These are phyloP conservation scores for Aotearoamyces nothofagi DNA, from an alignment of 2,329 filamentous ascomycete genomes.

Conservation along the genomic window DNA sequence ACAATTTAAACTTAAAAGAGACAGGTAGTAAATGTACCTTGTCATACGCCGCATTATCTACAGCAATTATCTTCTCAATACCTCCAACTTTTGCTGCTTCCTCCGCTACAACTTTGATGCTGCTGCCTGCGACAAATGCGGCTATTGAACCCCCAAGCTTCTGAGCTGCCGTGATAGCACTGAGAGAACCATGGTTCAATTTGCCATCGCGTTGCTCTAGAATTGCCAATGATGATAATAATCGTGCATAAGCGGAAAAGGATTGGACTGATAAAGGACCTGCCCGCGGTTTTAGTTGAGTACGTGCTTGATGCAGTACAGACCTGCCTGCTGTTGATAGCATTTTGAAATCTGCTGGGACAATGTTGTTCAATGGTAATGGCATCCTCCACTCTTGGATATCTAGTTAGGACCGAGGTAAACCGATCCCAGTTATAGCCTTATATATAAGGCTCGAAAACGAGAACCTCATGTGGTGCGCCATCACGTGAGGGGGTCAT, in stretches of 20 bases:
- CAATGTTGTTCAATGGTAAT: no score
- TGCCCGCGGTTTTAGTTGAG: conserved; percentile 25
- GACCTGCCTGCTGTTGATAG: conserved; percentile 16
- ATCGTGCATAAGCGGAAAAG: conserved; percentile 42
- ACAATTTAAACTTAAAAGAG: no score
- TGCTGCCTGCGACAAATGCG: conserved; percentile 72
- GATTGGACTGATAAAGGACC: conserved; percentile 22
- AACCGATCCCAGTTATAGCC: no score
- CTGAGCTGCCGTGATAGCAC: conserved; percentile 71
- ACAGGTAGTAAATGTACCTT: conserved; percentile 42
- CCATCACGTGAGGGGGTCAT: no score
- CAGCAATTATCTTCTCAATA: conserved; percentile 77
- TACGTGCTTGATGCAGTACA: conserved; percentile 16
- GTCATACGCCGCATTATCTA: conserved; percentile 84
- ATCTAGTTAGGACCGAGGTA: no score
- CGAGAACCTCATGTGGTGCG: no score
- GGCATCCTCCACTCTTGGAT: no score
- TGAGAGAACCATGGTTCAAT: conserved; percentile 68
- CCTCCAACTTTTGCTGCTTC: conserved; percentile 82
- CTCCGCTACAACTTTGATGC: conserved; percentile 59
- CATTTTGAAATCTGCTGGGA: conserved; percentile 12
- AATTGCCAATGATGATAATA: conserved; percentile 79
- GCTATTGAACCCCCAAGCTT: conserved; percentile 77
- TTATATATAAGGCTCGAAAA: no score
- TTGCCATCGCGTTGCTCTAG: conserved; percentile 87